Percentiles rank a stretch among this genome's conserved stretches.
phyloP scores from a whole-genome alignment of 2,329 filamentous ascomycete species.

The Triangularia setosa region DNA sequence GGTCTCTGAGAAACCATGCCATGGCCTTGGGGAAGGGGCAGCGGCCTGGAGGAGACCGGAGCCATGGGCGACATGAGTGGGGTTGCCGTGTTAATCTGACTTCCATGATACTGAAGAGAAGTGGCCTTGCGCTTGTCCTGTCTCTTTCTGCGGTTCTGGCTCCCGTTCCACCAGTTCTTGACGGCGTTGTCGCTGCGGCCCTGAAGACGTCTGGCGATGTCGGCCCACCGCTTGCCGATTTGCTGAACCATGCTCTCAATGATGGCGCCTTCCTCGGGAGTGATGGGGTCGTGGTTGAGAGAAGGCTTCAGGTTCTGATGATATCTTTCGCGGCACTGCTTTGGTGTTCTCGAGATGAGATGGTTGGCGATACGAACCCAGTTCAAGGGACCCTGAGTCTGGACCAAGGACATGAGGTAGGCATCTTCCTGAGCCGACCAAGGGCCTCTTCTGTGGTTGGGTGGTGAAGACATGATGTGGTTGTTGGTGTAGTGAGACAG shows the following conservation, averaged over 20 bases:
- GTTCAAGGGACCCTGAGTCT: conserved; percentile 49
- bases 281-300: conserved; percentile 71
- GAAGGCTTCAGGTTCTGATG: conserved; percentile 86
- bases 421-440: conserved; percentile 2
- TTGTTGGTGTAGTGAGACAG: not conserved
- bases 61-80: conserved; percentile 4
- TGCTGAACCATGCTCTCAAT: conserved; percentile 75
- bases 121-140: conserved; percentile 39
- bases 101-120: conserved; percentile 20
- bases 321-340: conserved; percentile 92
- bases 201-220: conserved; percentile 77
- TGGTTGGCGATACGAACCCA: conserved; percentile 83
- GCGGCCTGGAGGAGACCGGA: conserved; percentile 6
- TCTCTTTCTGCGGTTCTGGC: conserved; percentile 73
- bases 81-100: not conserved
- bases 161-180: conserved; percentile 98
- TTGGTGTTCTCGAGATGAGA: conserved; percentile 75
- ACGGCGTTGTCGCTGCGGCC: conserved; percentile 92
- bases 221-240: conserved; percentile 85
- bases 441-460: conserved; percentile 5
- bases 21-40: not conserved
- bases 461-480: conserved; percentile 1
- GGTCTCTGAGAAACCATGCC: conserved; percentile 6
- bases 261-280: conserved; percentile 61
- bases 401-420: conserved; percentile 3